These are phyloP conservation scores for Leptomonas pyrrhocoris DNA, from an alignment of 208 protist species.

Conservation along the genomic window DNA sequence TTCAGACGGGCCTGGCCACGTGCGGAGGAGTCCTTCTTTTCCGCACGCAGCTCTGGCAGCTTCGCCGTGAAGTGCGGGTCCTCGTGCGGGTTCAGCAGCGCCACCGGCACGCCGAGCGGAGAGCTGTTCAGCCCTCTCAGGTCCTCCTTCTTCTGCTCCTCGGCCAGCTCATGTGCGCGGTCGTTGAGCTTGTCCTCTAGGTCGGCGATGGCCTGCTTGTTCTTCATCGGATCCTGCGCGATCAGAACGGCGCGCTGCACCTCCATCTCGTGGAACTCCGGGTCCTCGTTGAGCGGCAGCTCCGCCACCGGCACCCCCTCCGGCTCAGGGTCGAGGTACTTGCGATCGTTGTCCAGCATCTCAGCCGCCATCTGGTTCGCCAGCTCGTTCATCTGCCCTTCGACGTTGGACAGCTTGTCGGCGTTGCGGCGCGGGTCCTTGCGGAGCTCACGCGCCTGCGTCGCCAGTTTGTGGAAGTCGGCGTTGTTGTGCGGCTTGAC, in stretches of 20 bases:
- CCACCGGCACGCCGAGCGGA: constrained; percentile 57
- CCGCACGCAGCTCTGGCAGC: constrained; percentile 65
- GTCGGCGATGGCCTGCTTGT: constrained; percentile 46
- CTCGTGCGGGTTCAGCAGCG: constrained; percentile 59
- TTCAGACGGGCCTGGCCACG: constrained; percentile 57
- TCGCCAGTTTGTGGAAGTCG: constrained; percentile 57
- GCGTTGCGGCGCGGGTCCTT: constrained; percentile 55
- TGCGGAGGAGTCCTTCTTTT: constrained; percentile 40
- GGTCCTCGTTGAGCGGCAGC: constrained; percentile 54
- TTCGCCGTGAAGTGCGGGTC: constrained; percentile 54
- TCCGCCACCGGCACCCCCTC: constrained; percentile 59
- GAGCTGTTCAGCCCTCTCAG: constrained; percentile 43
- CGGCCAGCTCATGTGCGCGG: constrained; percentile 63
- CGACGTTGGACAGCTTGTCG: constrained; percentile 41
- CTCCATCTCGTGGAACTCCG: constrained; percentile 60
- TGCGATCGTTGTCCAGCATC: constrained; percentile 49
- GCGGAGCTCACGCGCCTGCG: constrained; percentile 58
- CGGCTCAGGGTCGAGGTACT: constrained; percentile 64
- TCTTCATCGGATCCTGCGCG: constrained; percentile 55
- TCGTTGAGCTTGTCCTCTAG: constrained; percentile 76
- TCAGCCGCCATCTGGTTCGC: constrained; percentile 52
- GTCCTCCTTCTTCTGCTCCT: constrained; percentile 61
- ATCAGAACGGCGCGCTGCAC: constrained; percentile 64
- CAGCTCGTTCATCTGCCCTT: constrained; percentile 64
- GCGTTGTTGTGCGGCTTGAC: constrained; percentile 67